A percentile compares a stretch with the other conserved stretches of the same genome.
Conservation (phyloP, 2,329 filamentous ascomycete genomes). For the Aspergillus sp. region DNA sequence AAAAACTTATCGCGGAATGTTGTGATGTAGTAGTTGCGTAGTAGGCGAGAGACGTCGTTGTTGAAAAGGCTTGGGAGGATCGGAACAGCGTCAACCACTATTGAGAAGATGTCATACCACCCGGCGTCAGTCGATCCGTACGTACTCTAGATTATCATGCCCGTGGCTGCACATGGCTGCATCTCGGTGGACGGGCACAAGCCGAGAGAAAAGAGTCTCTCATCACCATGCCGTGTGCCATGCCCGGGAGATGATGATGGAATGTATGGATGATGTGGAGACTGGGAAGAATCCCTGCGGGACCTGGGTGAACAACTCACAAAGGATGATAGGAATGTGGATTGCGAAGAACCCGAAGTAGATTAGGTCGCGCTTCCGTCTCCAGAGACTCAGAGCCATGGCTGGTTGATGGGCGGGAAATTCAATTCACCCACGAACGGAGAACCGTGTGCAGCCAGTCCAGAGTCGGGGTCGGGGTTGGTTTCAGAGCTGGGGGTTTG, state of each 20-base stretch:
- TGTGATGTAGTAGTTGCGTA: slow-evolving; percentile 63
- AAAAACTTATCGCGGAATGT: slow-evolving; percentile 70
- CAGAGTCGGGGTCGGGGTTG: not conserved
- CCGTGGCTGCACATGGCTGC: slow-evolving; percentile 3
- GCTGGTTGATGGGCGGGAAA: slow-evolving; percentile 5
- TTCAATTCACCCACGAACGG: not conserved
- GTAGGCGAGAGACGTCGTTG: slow-evolving; percentile 52
- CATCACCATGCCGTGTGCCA: not conserved
- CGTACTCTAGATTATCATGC: not conserved
- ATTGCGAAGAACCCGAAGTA: slow-evolving; percentile 65
- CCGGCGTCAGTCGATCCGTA: slow-evolving; percentile 11
- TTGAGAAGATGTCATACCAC: slow-evolving; percentile 10
- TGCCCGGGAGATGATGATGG: not conserved
- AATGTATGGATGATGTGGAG: not conserved
- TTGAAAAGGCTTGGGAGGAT: slow-evolving; percentile 60
- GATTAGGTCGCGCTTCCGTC: slow-evolving; percentile 43
- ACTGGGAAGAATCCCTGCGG: slow-evolving; percentile 8
- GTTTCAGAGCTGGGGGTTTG: not conserved
- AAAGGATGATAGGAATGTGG: slow-evolving; percentile 65
- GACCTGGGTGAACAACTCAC: slow-evolving; percentile 42
- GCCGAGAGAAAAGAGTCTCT: not conserved
- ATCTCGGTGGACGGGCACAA: not conserved
- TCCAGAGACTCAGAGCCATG: slow-evolving; percentile 27
- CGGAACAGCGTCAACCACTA: slow-evolving; percentile 65
- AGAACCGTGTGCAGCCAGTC: slow-evolving; percentile 4